Percentiles rank a stretch among this genome's conserved stretches.
Evolutionary conservation across 345 rosid genomes (phyloP).

Genomic region (Heritiera littoralis): DNA sequence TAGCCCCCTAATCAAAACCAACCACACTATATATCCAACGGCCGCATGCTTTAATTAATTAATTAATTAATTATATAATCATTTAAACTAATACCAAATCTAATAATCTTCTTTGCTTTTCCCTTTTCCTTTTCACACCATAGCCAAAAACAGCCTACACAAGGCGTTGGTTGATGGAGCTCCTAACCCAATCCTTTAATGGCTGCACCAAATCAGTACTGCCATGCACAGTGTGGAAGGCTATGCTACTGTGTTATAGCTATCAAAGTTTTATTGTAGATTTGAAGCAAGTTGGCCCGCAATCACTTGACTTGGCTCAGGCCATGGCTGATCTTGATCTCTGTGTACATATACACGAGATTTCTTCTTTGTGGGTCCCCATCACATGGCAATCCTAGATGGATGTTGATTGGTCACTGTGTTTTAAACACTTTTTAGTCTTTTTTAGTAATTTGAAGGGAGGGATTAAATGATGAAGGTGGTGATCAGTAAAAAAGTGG

Average conservation of each 20-base stretch:
- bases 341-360: neutral
- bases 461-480: neutral
- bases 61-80: no score
- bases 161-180: neutral
- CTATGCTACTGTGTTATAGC: neutral
- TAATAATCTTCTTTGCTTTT: neutral
- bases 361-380: slow-evolving; percentile 9
- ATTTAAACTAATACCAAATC: neutral
- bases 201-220: no score
- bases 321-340: neutral
- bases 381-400: neutral
- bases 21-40: no score
- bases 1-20: no score
- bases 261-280: neutral
- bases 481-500: neutral
- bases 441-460: neutral
- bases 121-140: no score
- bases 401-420: slow-evolving; percentile 1
- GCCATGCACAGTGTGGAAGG: no score
- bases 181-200: no score
- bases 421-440: neutral
- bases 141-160: neutral
- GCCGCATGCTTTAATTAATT: no score
- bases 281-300: no score
- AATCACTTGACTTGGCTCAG: neutral